Conservation (phyloP, 345 rosid genomes). For the Populus simonii region DNA sequence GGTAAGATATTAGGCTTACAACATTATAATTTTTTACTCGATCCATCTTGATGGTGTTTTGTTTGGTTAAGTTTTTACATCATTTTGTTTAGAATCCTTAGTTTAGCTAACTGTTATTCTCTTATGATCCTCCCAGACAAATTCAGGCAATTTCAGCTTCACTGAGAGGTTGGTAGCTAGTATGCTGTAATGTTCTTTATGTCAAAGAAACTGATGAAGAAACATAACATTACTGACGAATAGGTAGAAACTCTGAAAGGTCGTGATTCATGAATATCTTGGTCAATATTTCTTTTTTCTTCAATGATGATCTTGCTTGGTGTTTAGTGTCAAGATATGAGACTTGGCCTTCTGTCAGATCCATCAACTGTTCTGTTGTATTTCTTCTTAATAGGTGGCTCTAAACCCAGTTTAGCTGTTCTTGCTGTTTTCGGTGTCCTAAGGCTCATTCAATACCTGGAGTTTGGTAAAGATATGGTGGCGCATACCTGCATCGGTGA, state of each 20-base stretch:
- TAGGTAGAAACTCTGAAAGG: slow-evolving; percentile 83
- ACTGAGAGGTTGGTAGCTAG: slow-evolving; percentile 72
- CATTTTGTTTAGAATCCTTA: not conserved
- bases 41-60: not conserved
- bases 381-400: slow-evolving; percentile 51
- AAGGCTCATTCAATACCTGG: slow-evolving; percentile 79
- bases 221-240: slow-evolving; percentile 81
- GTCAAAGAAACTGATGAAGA: slow-evolving; percentile 90
- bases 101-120: not conserved
- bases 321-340: not conserved
- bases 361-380: not conserved
- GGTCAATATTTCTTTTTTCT: slow-evolving; percentile 34
- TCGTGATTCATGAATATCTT: slow-evolving; percentile 45
- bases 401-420: slow-evolving; percentile 84
- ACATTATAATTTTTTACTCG: not conserved
- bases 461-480: slow-evolving; percentile 87
- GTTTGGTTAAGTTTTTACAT: not conserved
- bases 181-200: slow-evolving; percentile 94
- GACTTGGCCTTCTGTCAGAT: not conserved
- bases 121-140: not conserved
- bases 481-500: slow-evolving; percentile 80
- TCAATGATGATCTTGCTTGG: not conserved
- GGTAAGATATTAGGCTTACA: slow-evolving; percentile 42
- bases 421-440: slow-evolving; percentile 86
- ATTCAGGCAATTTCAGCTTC: slow-evolving; percentile 82